Conservation (phyloP, 148 eudicot species). For the Fallopia convolvulus region DNA sequence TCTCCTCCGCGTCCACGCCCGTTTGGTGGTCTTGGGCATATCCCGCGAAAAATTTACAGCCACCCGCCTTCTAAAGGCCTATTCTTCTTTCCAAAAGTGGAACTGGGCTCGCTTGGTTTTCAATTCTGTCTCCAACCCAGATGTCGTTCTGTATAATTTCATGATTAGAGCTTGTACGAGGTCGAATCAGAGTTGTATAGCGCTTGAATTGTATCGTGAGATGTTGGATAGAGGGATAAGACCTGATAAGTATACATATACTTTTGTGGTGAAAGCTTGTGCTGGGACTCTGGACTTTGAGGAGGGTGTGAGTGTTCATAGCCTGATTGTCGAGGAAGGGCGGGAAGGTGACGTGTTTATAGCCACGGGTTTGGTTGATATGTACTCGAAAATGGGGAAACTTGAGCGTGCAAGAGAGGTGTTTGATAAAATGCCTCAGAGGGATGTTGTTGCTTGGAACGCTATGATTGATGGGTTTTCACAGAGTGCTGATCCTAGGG, state of each 20-base stretch:
- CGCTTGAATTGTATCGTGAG: slow-evolving; percentile 34
- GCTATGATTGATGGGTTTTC: slow-evolving; percentile 59
- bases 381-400: slow-evolving; percentile 55
- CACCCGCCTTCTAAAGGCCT: slow-evolving; percentile 41
- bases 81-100: slow-evolving; percentile 35
- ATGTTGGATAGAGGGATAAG: slow-evolving; percentile 27
- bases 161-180: slow-evolving; percentile 61
- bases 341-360: slow-evolving; percentile 51
- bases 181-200: slow-evolving; percentile 22
- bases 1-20: slow-evolving; percentile 43
- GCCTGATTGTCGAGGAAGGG: slow-evolving; percentile 26
- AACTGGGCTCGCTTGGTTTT: slow-evolving; percentile 39
- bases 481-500: slow-evolving; percentile 27
- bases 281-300: slow-evolving; percentile 36
- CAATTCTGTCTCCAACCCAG: slow-evolving; percentile 39
- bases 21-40: slow-evolving; percentile 33
- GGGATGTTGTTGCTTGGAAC: slow-evolving; percentile 67
- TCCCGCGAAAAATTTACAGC: slow-evolving; percentile 18
- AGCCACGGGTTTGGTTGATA: slow-evolving; percentile 53
- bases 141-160: slow-evolving; percentile 41
- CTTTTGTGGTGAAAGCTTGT: slow-evolving; percentile 62
- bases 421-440: slow-evolving; percentile 57
- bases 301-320: slow-evolving; percentile 43
- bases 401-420: slow-evolving; percentile 36
- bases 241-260: slow-evolving; percentile 60